Base-by-base conservation (phyloP, 148 eudicot species). In the Rhododendron simsii region DNA sequence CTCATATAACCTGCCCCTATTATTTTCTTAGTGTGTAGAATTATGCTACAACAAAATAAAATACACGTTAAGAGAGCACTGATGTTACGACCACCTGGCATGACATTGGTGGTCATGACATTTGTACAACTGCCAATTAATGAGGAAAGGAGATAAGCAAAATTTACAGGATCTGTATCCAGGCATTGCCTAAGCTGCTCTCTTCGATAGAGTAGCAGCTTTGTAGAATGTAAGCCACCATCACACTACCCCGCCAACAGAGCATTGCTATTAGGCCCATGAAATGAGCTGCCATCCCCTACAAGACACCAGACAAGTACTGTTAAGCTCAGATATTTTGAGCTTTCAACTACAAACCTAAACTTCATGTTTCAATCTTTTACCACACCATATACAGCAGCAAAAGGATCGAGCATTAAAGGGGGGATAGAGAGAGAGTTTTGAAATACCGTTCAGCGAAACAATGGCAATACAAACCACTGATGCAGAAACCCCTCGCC, bases 401-500 rank as follows among this genome's bases (percentile, higher is more conserved):
- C 23, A n/a, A n/a, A 65, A 53, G 50, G 69, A 71, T 2, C 26
- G 45, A 41, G 30, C 61, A 74, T 48, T 4, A 21, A 67, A 10
- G 21, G 47, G 18, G 83, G 11, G 73, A 50, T 44, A 51, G 53
- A 48, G 61, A 37, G 77, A 6, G 78, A 74, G 77, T 21, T n/a
- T 78, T 77, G 26, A 8, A 13, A 33, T 74, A 73, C 85, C 11
- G 85, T 55, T 90, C 89, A 95, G 50, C 77, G 93, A 26, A 88
- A 86, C 33, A 87, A 83, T 33, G 98, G 98, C 84, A 94, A 89
- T 44, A 95, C 84, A 81, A 98, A 96, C 98, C 98, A 97, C 86
- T 97, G 98, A 87, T 97, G 98, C 45, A 97, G 94, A 87, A 97
- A 94, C 50, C 98, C 98, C 87, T 94, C 88, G 7, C 98, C 98